A percentile compares a stretch with the other conserved stretches of the same genome.
Evolutionary conservation across 352 stramenopile genomes (phyloP).

Genomic region (Globisporangium parvum): DNA sequence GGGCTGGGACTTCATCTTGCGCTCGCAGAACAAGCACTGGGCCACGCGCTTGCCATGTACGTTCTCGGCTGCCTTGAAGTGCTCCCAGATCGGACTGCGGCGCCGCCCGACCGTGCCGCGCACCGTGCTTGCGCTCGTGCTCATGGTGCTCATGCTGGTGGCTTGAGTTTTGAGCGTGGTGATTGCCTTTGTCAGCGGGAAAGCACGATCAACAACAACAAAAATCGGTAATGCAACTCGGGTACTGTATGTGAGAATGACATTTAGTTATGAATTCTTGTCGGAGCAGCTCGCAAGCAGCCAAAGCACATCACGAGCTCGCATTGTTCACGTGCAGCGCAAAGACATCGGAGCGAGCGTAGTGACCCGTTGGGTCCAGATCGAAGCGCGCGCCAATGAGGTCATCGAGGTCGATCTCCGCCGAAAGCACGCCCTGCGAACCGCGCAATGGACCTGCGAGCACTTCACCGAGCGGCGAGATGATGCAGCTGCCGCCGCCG

Average conservation of each 20-base stretch:
- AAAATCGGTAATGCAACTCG: not conserved
- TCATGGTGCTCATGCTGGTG: conserved; percentile 2
- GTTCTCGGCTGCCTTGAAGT: conserved; percentile 9
- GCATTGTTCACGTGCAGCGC: conserved; percentile 9
- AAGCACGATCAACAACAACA: not conserved
- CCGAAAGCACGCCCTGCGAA: conserved; percentile 14
- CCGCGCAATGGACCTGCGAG: conserved; percentile 18
- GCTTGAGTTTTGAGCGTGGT: not conserved
- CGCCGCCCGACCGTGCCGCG: conserved; percentile 2
- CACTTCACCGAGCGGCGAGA: conserved; percentile 19
- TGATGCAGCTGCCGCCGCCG: conserved; percentile 21
- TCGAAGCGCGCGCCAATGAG: conserved; percentile 18
- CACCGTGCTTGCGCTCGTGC: not conserved
- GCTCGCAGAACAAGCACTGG: conserved; percentile 13
- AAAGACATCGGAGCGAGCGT: conserved; percentile 19
- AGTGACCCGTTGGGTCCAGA: conserved; percentile 18
- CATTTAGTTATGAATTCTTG: not conserved
- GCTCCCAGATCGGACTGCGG: conserved; percentile 14
- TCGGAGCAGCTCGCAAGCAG: not conserved
- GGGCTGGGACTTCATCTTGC: conserved; percentile 15
- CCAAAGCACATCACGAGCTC: not conserved
- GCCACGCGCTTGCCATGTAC: conserved; percentile 12
- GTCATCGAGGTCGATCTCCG: conserved; percentile 20
- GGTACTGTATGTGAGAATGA: not conserved
- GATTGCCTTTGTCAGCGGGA: not conserved